A percentile compares a stretch with the other conserved stretches of the same genome.
Evolutionary conservation across 2,329 filamentous ascomycete species (phyloP).

Genomic region (Dactylonectria estremocensis): DNA sequence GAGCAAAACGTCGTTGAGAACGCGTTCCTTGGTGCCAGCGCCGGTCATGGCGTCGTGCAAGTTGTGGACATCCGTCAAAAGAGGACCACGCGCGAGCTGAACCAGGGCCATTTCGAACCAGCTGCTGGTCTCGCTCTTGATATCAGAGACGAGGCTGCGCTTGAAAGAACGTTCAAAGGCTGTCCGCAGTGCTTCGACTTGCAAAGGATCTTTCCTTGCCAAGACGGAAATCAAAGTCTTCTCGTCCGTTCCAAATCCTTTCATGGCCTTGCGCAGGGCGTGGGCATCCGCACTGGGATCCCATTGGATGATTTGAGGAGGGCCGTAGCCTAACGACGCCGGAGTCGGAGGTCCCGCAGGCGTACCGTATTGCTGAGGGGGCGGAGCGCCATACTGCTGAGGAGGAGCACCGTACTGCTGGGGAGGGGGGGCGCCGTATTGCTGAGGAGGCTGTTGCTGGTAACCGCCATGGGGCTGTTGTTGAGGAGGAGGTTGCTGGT

Average conservation of each 20-base stretch:
- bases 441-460: constrained; percentile 51
- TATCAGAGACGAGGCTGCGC: constrained; percentile 80
- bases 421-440: constrained; percentile 32
- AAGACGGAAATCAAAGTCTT: constrained; percentile 80
- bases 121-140: constrained; percentile 82
- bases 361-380: constrained; percentile 58
- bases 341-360: constrained; percentile 67
- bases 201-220: constrained; percentile 81
- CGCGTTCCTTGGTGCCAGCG: constrained; percentile 85
- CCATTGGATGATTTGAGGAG: constrained; percentile 77
- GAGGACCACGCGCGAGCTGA: constrained; percentile 83
- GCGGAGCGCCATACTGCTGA: constrained; percentile 43
- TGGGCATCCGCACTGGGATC: constrained; percentile 80
- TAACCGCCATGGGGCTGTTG: constrained; percentile 51
- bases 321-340: constrained; percentile 82
- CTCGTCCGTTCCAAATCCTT: constrained; percentile 93
- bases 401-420: constrained; percentile 44
- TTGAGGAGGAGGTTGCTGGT: constrained; percentile 53
- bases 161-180: constrained; percentile 76
- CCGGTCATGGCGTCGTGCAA: constrained; percentile 83
- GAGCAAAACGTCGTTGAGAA: constrained; percentile 90
- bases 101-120: constrained; percentile 84
- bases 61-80: constrained; percentile 81
- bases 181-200: constrained; percentile 78
- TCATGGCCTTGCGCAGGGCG: constrained; percentile 86